Evolutionary conservation across 192 early-diverging fungal genomes (phyloP).

Genomic region (Gorgonomyces haynaldii): DNA sequence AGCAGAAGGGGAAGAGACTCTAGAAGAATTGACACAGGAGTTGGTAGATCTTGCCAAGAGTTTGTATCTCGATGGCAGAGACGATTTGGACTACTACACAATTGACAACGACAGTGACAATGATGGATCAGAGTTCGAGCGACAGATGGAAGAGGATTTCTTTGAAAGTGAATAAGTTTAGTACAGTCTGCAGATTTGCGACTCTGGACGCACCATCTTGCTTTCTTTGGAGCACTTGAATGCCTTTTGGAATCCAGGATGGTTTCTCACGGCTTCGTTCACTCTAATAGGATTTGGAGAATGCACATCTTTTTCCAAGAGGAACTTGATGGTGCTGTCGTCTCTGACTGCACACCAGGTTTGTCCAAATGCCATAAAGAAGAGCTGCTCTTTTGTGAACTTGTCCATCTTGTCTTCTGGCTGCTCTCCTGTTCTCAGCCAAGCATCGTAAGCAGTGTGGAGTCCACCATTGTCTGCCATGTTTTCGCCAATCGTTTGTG

Average conservation of each 20-base stretch:
- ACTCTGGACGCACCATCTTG: conserved; percentile 38
- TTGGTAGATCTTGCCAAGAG: neutral
- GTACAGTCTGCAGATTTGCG: conserved; percentile 14
- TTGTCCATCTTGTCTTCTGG: conserved; percentile 13
- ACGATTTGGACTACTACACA: conserved; percentile 1
- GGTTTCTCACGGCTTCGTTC: conserved; percentile 59
- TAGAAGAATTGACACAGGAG: neutral
- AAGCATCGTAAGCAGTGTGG: conserved; percentile 27
- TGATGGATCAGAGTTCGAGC: too few species aligned
- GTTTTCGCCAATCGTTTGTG: conserved; percentile 22
- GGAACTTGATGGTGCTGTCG: neutral
- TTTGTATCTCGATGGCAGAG: neutral
- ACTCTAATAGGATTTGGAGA: conserved; percentile 31
- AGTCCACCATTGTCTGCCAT: conserved; percentile 61
- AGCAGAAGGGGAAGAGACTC: too few species aligned
- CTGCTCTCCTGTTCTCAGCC: conserved; percentile 6
- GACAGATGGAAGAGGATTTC: too few species aligned
- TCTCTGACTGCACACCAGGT: neutral
- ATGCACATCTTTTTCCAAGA: conserved; percentile 6
- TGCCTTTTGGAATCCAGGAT: conserved; percentile 49
- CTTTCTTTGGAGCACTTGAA: conserved; percentile 52
- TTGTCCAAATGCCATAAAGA: conserved; percentile 29
- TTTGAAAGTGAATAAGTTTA: too few species aligned
- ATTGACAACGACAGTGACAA: neutral
- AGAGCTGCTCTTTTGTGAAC: conserved; percentile 30